Evolutionary conservation across 2,329 filamentous ascomycete species (phyloP).

Genomic region (Boeremia lycopersici): DNA sequence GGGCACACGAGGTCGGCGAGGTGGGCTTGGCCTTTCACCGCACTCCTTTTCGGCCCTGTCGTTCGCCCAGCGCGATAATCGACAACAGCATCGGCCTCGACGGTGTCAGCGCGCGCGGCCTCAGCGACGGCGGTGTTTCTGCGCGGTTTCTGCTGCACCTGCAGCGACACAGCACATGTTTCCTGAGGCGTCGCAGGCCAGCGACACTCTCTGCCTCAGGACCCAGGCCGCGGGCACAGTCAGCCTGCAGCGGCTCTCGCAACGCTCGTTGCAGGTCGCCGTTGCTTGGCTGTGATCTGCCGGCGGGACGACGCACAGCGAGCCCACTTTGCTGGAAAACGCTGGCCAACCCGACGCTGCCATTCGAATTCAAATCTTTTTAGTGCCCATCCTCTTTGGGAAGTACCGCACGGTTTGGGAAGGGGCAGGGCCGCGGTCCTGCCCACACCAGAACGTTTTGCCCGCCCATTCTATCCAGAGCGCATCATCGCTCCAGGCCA

Average conservation of each 20-base stretch:
- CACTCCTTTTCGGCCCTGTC: slow-evolving; percentile 38
- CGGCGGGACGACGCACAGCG: slow-evolving; percentile 26
- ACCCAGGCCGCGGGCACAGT: slow-evolving; percentile 1
- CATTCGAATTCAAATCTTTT: slow-evolving; percentile 31
- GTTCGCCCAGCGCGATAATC: slow-evolving; percentile 24
- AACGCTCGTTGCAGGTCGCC: slow-evolving; percentile 21
- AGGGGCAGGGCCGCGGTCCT: slow-evolving; percentile 9
- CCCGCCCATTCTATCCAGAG: slow-evolving; percentile 10
- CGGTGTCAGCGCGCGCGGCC: slow-evolving; percentile 17
- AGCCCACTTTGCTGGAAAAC: slow-evolving; percentile 24
- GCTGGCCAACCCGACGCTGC: slow-evolving; percentile 18
- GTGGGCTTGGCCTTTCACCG: slow-evolving; percentile 34
- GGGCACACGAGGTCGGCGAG: slow-evolving; percentile 46
- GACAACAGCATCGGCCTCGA: slow-evolving; percentile 6
- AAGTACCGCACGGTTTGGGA: slow-evolving; percentile 27
- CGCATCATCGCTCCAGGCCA: slow-evolving; percentile 17
- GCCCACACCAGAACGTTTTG: slow-evolving; percentile 22
- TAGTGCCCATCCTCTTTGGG: slow-evolving; percentile 18
- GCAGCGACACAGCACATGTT: slow-evolving; percentile 13
- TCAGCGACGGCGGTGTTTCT: slow-evolving; percentile 5
- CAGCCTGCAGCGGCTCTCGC: slow-evolving; percentile 16
- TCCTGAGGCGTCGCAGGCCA: slow-evolving; percentile 8
- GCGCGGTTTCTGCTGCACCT: slow-evolving; percentile 14
- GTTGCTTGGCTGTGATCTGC: slow-evolving; percentile 29
- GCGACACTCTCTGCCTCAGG: slow-evolving; percentile 2